Conservation (phyloP, 2,329 filamentous ascomycete species). For the Aureobasidium leucospermi region DNA sequence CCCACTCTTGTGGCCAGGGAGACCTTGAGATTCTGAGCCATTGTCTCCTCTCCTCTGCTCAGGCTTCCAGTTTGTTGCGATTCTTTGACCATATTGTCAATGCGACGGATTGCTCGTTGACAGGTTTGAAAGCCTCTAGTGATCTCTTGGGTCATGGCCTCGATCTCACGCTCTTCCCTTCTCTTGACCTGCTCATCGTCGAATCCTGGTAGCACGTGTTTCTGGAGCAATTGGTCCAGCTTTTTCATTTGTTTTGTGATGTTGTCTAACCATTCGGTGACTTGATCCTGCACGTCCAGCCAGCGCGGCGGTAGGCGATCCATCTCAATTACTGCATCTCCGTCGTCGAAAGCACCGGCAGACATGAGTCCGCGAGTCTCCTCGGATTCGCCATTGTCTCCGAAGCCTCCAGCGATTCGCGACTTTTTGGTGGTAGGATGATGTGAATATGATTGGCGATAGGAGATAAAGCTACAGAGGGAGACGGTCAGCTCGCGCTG, state of each 20-base stretch:
- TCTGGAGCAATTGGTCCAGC: slow-evolving; percentile 89
- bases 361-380: slow-evolving; percentile 81
- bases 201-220: slow-evolving; percentile 93
- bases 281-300: slow-evolving; percentile 92
- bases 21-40: slow-evolving; percentile 94
- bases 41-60: slow-evolving; percentile 78
- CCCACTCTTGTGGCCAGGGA: slow-evolving; percentile 82
- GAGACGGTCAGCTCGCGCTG: slow-evolving; percentile 5
- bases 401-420: slow-evolving; percentile 47
- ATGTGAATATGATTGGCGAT: slow-evolving; percentile 96
- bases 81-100: slow-evolving; percentile 81
- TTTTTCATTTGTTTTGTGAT: slow-evolving; percentile 77
- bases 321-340: slow-evolving; percentile 97
- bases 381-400: slow-evolving; percentile 36
- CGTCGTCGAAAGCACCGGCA: slow-evolving; percentile 64
- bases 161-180: slow-evolving; percentile 83
- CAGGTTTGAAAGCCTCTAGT: slow-evolving; percentile 85
- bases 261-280: slow-evolving; percentile 71
- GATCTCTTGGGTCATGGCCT: slow-evolving; percentile 81
- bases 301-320: slow-evolving; percentile 89
- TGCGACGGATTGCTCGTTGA: slow-evolving; percentile 77
- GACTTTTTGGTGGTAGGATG: slow-evolving; percentile 76
- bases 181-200: slow-evolving; percentile 88
- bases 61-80: slow-evolving; percentile 65
- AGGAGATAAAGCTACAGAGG: slow-evolving; percentile 78